Evolutionary conservation across 2,329 filamentous ascomycete species (phyloP).

Genomic region (Hortaea werneckii): DNA sequence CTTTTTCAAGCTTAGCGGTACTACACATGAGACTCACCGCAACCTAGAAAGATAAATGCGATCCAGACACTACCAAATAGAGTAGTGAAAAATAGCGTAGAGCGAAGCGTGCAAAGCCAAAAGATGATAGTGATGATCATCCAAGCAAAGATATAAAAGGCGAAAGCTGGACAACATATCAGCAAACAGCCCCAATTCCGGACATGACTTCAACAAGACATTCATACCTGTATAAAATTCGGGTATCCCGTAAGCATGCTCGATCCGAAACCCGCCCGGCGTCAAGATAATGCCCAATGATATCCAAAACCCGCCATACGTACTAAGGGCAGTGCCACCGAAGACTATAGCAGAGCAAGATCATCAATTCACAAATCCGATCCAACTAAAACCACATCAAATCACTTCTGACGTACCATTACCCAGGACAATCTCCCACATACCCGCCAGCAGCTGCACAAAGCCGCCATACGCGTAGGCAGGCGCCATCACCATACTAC

Average conservation of each 20-base stretch:
- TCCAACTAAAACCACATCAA: too few species aligned
- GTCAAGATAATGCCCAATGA: conserved; percentile 62
- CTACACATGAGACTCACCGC: too few species aligned
- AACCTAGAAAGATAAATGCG: conserved; percentile 40
- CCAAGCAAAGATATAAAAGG: conserved; percentile 69
- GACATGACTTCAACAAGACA: neutral
- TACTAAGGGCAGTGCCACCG: conserved; percentile 55
- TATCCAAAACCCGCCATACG: conserved; percentile 64
- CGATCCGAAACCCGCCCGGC: conserved; percentile 54
- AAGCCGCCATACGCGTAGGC: conserved; percentile 69
- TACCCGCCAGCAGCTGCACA: conserved; percentile 70
- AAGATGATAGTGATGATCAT: conserved; percentile 75
- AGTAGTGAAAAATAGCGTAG: conserved; percentile 66
- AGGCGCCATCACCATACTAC: conserved; percentile 55
- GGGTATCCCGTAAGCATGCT: conserved; percentile 30
- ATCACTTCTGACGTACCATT: conserved; percentile 34
- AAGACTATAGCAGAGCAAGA: conserved; percentile 45
- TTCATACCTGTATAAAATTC: conserved; percentile 10
- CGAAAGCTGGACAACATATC: conserved; percentile 45
- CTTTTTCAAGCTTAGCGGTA: too few species aligned
- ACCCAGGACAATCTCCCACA: conserved; percentile 83
- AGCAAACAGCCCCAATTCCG: neutral
- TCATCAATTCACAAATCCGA: too few species aligned
- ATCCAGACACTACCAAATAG: conserved; percentile 66
- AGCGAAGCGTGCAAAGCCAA: conserved; percentile 63